Base-by-base conservation (phyloP, 768 basidiomycete species). In the Suillus paluster region DNA sequence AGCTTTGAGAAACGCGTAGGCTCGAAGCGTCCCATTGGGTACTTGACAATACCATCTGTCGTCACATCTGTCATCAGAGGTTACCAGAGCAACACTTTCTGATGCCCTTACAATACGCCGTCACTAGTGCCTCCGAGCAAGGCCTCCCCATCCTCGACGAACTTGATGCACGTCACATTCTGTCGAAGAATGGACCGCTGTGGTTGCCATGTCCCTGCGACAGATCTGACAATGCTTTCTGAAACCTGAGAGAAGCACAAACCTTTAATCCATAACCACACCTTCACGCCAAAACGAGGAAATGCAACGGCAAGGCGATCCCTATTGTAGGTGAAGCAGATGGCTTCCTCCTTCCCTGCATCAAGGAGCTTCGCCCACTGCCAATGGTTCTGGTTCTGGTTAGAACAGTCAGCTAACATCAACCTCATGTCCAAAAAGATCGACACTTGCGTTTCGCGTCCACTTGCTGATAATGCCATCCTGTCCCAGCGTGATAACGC, bases 91-190 rank as follows among this genome's bases (percentile, higher is more conserved):
- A 52, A 39, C 11, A 33, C 27, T 10, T 33, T 33, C 58, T 27
- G 48, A 49, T 48, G 10, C 11, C 66, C 86, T 60, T 72, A 90
- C 89, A 91, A 66, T 21, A 86, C 85, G 12, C 89, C 89, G 66
- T 91, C 89, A 58, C 80, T 81, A 33, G 90, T 90, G 2, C 88
- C 90, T 1, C 90, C 89, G 25, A 91, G 75, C 49, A 91, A 74
- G 53, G 84, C 86, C 41, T 80, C 79, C 0, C 89, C 90, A 36
- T 84, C 84, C 25, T 86, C 82, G 10, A 89, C 78, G 68, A 91
- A 90, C 66, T 78, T 80, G 61, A 91, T 80, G 4, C 83, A 80
- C 9, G 86, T 87, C 52, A 90, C 86, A 58, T 88, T 86, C 64
- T 83, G 84, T 57, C 88, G 81, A 59, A 83, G 65, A 59, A 91